Evolutionary conservation across 1,284 basidiomycete genomes (phyloP).

Genomic region (Rhodofomes roseus): DNA sequence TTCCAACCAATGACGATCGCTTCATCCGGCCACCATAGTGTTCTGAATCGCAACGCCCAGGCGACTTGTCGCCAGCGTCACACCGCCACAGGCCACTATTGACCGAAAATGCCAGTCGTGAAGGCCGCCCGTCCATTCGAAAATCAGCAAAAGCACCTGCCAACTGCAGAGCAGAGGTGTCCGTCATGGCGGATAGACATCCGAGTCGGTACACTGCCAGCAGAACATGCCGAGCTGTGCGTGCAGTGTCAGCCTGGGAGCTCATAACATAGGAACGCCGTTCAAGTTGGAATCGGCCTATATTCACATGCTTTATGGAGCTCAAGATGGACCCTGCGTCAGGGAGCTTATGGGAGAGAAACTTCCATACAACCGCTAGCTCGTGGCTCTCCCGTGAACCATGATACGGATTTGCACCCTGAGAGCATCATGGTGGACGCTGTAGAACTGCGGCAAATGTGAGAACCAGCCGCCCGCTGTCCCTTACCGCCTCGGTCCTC

Average conservation of each 20-base stretch:
- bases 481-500: neutral
- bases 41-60: no score
- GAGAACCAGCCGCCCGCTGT: neutral
- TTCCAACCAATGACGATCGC: neutral
- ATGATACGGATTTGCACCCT: neutral
- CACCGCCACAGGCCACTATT: no score
- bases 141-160: neutral
- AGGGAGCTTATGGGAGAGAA: neutral
- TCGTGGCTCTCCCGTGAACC: neutral
- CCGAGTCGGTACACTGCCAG: no score
- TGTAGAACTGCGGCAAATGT: neutral
- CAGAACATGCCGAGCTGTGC: neutral
- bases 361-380: no score
- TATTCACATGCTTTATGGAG: neutral
- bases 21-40: neutral
- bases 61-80: no score
- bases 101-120: no score
- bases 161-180: neutral
- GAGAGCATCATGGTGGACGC: neutral
- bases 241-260: neutral
- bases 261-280: neutral
- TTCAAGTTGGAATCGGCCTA: neutral
- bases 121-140: no score
- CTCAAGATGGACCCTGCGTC: neutral
- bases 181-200: neutral